Percentiles rank a stretch among this genome's conserved stretches.
phyloP scores from a whole-genome alignment of 441 rosid species.

The Biscutella laevigata region DNA sequence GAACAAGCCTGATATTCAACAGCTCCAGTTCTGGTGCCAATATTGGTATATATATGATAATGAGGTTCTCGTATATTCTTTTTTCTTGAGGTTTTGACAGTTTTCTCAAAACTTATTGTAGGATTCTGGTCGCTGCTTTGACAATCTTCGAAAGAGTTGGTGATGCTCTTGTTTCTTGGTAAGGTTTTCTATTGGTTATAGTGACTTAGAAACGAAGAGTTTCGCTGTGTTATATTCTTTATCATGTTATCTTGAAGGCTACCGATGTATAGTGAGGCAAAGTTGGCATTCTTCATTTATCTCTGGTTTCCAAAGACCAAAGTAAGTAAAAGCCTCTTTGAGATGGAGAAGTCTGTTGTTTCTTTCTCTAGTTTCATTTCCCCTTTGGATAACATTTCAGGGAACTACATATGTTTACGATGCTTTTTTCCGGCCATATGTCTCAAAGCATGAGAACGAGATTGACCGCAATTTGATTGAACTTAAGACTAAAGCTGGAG shows the following conservation, averaged over 20 bases:
- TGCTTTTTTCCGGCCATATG: slow-evolving; percentile 82
- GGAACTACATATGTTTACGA: slow-evolving; percentile 88
- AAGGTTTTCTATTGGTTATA: background rate
- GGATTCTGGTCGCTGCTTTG: slow-evolving; percentile 84
- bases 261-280: slow-evolving; percentile 76
- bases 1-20: slow-evolving; percentile 86
- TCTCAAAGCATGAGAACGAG: slow-evolving; percentile 82
- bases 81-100: background rate
- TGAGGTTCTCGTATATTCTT: background rate
- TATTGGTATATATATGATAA: slow-evolving; percentile 53
- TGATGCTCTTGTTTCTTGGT: slow-evolving; percentile 47
- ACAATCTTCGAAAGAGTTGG: slow-evolving; percentile 66
- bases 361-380: background rate
- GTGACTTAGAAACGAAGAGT: background rate
- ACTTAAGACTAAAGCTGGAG: slow-evolving; percentile 75
- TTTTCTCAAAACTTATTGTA: slow-evolving; percentile 27
- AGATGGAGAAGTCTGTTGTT: background rate
- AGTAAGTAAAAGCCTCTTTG: slow-evolving; percentile 31
- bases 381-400: slow-evolving; percentile 31
- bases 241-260: slow-evolving; percentile 33
- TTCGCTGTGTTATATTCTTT: background rate
- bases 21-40: slow-evolving; percentile 94
- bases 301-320: slow-evolving; percentile 71
- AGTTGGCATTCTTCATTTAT: slow-evolving; percentile 61
- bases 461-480: slow-evolving; percentile 84